Conservation (phyloP, 805 yeast species). For the Saccharomycopsis microspora region DNA sequence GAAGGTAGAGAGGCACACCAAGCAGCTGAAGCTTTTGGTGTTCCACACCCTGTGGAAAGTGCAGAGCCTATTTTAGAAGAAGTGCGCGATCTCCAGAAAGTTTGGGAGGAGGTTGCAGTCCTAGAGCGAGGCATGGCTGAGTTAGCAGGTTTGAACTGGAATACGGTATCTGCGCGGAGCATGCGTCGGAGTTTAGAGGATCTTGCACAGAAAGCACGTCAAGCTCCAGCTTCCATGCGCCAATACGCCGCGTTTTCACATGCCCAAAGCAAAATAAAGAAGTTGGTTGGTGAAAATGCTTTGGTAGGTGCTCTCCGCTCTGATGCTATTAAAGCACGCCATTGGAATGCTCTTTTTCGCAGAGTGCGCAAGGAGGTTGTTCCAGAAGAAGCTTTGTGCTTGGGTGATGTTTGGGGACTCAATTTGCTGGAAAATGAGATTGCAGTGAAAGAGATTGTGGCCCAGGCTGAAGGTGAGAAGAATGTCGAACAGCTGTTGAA, state of each 20-base stretch:
- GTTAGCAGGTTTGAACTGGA: conserved; percentile 30
- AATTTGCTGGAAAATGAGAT: conserved; percentile 34
- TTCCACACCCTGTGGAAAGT: conserved; percentile 23
- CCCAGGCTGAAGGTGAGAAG: conserved; percentile 64
- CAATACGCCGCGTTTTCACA: conserved; percentile 61
- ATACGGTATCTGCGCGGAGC: conserved; percentile 29
- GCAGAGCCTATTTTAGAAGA: conserved; percentile 33
- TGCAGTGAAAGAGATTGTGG: conserved; percentile 36
- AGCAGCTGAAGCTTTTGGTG: conserved; percentile 26
- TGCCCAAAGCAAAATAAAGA: conserved; percentile 35
- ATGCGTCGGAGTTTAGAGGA: conserved; percentile 41
- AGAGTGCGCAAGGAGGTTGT: conserved; percentile 20
- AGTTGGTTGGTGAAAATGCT: conserved; percentile 27
- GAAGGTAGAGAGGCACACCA: conserved; percentile 19
- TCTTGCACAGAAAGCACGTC: conserved; percentile 32
- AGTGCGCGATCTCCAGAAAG: conserved; percentile 40
- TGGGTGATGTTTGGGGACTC: conserved; percentile 55
- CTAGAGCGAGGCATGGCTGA: conserved; percentile 36
- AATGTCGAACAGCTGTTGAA: conserved; percentile 46
- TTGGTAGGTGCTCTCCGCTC: conserved; percentile 37
- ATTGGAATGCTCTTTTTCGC: conserved; percentile 45
- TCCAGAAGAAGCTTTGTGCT: conserved; percentile 24
- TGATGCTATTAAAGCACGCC: conserved; percentile 49
- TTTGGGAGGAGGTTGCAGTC: conserved; percentile 51
- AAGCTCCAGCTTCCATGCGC: conserved; percentile 46